Evolutionary conservation across 306 rosid species (phyloP).

Genomic region (Ceratonia siliqua): DNA sequence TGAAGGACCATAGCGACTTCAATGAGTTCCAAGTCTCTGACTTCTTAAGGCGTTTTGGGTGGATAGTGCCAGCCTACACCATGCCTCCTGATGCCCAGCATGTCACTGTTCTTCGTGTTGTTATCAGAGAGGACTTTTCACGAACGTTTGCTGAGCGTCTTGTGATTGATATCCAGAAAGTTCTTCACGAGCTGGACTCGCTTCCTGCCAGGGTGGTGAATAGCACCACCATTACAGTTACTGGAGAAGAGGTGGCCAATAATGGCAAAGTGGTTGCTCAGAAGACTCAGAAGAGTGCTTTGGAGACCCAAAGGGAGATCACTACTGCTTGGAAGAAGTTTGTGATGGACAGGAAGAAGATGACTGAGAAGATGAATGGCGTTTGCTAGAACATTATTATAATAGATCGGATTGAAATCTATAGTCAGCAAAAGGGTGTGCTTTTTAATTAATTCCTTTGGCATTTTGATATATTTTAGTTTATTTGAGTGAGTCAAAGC

Average conservation of each 20-base stretch:
- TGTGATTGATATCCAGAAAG: constrained; percentile 60
- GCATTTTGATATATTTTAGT: too few relatives aligned
- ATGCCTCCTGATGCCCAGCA: constrained; percentile 91
- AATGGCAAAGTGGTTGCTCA: constrained; percentile 36
- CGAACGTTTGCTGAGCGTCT: constrained; percentile 92
- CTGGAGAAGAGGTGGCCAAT: constrained; percentile 13
- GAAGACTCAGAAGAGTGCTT: constrained; percentile 62
- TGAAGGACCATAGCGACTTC: constrained; percentile 61
- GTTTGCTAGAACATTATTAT: constrained; percentile 68
- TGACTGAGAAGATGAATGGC: constrained; percentile 68
- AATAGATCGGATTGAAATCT: too few relatives aligned
- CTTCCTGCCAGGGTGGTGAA: constrained; percentile 53
- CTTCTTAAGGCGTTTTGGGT: constrained; percentile 70
- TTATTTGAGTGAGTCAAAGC: too few relatives aligned
- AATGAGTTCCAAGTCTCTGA: constrained; percentile 81
- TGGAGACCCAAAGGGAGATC: constrained; percentile 70
- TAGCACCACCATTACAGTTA: constrained; percentile 17
- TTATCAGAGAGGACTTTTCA: constrained; percentile 86
- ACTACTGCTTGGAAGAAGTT: constrained; percentile 80
- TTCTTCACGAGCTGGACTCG: constrained; percentile 71
- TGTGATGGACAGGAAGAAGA: constrained; percentile 73
- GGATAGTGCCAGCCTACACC: constrained; percentile 96
- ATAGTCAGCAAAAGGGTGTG: too few relatives aligned
- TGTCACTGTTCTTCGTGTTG: constrained; percentile 80
- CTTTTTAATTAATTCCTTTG: too few relatives aligned